Base-by-base conservation (phyloP, 2,329 filamentous ascomycete genomes). In the Pseudogymnoascus sp. region DNA sequence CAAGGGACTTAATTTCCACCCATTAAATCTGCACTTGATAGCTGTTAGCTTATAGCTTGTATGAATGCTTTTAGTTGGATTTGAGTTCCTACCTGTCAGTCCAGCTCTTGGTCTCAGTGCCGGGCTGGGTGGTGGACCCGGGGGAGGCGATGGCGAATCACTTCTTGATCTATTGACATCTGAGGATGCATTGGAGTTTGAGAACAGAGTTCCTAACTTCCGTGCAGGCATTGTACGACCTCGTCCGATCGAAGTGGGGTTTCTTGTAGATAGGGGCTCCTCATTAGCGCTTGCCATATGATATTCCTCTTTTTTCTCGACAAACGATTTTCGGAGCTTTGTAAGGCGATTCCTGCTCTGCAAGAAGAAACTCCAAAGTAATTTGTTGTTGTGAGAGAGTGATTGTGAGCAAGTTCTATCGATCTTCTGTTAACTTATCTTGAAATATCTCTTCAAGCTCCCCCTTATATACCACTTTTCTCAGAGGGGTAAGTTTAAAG, bases 91-190 rank as follows among this genome's bases (percentile, higher is more conserved):
- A 60, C 58, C 58, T 45, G 35, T 66, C 48, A 35, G 33, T 60
- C 31, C 21, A 68, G 65, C 58, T 61, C 59, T 61, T 60, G 63
- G 21, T 52, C 29, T 12, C 42, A 45, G 65, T 2, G 73, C 67
- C 36, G 74, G 67, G 62, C 73, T 76, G 7, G 74, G 74, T 18
- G 75, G 74, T 7, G 74, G 75, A 42, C 73, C 74, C 13, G 74
- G 74, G 15, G 75, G 73, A 62, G 74, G 74, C 15, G 72, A 74
- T 21, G 74, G 74, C 15, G 76, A 74, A 60, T 74, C 72, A 58
- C 69, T 72, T 67, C 73, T 71, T 18, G 74, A 74, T 66, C 69
- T 72, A 35, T 69, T 59, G 60, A 62, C n/a, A n/a, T 37, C 18
- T 21, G 42, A 6, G 29, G 48, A 35, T 21, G 35, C 15, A 33